Evolutionary conservation across 129 eudicot species (phyloP).

Genomic region (Flaveria brownii): DNA sequence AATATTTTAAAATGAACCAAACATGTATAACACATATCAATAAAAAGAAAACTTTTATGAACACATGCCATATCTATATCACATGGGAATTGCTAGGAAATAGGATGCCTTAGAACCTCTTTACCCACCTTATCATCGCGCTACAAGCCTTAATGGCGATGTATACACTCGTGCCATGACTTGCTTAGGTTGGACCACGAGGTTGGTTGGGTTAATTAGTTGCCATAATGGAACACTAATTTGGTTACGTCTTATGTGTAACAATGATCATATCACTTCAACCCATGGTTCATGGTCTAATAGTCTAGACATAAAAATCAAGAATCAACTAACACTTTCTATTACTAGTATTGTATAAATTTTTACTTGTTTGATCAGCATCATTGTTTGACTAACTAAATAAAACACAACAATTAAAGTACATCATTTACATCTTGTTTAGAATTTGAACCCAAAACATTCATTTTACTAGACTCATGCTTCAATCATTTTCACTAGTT

Average conservation of each 20-base stretch:
- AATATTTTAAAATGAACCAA: not conserved
- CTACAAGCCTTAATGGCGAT: slow-evolving; percentile 14
- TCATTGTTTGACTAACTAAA: not conserved
- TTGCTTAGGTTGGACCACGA: not conserved
- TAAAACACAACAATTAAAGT: too few relatives aligned
- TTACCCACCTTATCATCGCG: slow-evolving; percentile 30
- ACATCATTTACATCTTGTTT: too few relatives aligned
- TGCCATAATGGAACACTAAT: not conserved
- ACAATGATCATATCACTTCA: not conserved
- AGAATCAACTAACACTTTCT: not conserved
- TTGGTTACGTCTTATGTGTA: not conserved
- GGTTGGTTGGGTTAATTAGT: not conserved
- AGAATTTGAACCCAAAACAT: too few relatives aligned
- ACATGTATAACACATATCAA: slow-evolving; percentile 8
- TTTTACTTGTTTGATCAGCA: not conserved
- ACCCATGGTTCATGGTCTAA: not conserved
- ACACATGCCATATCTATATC: slow-evolving; percentile 20
- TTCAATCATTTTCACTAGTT: too few relatives aligned
- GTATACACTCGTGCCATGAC: slow-evolving; percentile 8
- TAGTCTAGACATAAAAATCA: too few relatives aligned
- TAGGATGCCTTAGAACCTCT: slow-evolving; percentile 29
- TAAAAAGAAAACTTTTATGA: not conserved
- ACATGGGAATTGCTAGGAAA: slow-evolving; percentile 28
- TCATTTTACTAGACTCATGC: too few relatives aligned
- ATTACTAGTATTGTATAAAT: not conserved